Evolutionary conservation across 768 basidiomycete species (phyloP), one percentile per base, ranked within the genome.

Genomic region (Leccinellum rugosiceps): DNA sequence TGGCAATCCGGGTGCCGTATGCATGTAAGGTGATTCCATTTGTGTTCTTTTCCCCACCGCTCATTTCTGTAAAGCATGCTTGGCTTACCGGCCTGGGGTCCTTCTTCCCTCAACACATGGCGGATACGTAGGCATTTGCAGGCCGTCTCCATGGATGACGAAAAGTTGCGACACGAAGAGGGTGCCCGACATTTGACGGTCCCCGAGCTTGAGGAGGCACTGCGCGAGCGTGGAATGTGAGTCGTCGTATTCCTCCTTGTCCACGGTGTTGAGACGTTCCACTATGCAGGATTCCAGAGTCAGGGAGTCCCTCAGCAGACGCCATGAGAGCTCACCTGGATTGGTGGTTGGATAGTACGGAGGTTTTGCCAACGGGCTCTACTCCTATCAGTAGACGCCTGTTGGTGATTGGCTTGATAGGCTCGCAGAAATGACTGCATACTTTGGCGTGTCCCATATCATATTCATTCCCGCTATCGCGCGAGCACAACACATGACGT

Each of bases 181-280:
- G 63, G 72, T 31, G 75, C 76, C 2, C 68, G 72, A 23, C 64
- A 68, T 31, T 69, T 94, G 46, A 80, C 82, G 3, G 66, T 74
- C 19, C 74, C 75, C 4, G 87, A 87, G 60, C 74, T 92, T 6
- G 74, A 77, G 28, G 82, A 88, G 55, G 86, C 88, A 4, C 76
- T 93, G 14, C 76, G 81, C 57, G 90, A 92, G 69, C 85, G 92
- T 58, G 92, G 88, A 64, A 78, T 92, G 91, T 92, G 68, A 68
- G 88, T 78, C 17, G 15, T 34, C 8, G 4, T 19, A 6, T 46
- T 21, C 8, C 47, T 21, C 14, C 35, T 34, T 50, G 32, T 32
- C 30, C 25, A 7, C 23, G 34, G 15, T 21, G 15, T 47, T 17
- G n/a, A 13, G 9, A 43, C 15, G 15, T 10, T 50, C 57, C 43